Evolutionary conservation across 768 basidiomycete genomes (phyloP), one percentile per base, ranked within the genome.

Genomic region (Boletus barrowsii): DNA sequence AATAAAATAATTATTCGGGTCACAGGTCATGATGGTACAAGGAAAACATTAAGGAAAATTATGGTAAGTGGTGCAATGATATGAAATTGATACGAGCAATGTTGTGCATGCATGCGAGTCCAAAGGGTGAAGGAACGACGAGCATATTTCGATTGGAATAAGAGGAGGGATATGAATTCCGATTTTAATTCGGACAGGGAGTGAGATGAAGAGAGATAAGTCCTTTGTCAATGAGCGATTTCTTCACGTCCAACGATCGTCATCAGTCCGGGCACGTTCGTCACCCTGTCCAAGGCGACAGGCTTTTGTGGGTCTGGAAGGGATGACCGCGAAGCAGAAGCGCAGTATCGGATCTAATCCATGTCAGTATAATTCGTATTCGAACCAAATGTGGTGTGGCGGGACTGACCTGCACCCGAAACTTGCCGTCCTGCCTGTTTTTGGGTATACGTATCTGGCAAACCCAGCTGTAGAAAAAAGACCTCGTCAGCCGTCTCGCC

Each of bases 251-350:
- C 72, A 47, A 84, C 24, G 64, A 90, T 80, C 37, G 86, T 89
- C 89, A 90, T 91, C 30, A 89, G 76, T 10, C 88, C 89, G 3
- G 85, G 84, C 7, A 90, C 76, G 57, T 79, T 77, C 59, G 73
- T 78, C 46, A 79, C 82, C 54, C 79, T 76, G 54, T 86, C 81
- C 44, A 88, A 65, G 1, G 81, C 81, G 24, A 89, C 80, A 2
- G 87, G 87, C 24, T 74, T 75, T 61, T 78, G 78, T 14, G 87
- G 82, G 67, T 90, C 86, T 3, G 73, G 69, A 3, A 59, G 59
- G 9, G 70, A 63, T 3, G 83, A 82, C 47, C 77, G 79, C 3
- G 83, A 79, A 5, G 85, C 84, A 4, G 71, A 75, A 8, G 86
- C 88, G 18, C 68, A 73, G 61, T 90, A 90, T 24, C 74, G 76